These are phyloP conservation scores for Capsicum baccatum DNA, from an alignment of 257 asterid species.

Conservation along the genomic window DNA sequence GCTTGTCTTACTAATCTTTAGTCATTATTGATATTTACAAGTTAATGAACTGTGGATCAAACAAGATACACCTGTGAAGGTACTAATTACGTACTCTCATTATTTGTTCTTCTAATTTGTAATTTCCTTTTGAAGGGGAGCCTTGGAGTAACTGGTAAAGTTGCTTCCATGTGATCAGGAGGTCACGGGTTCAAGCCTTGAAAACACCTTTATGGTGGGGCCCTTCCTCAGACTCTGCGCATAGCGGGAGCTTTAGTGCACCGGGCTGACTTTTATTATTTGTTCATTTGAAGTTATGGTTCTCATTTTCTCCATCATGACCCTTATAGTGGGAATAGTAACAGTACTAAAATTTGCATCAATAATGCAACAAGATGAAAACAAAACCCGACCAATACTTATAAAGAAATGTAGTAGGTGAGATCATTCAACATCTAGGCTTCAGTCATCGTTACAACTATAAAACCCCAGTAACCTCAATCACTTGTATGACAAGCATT, in stretches of 20 bases:
- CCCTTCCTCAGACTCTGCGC: no score
- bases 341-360: not conserved
- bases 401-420: not conserved
- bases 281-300: not conserved
- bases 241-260: no score
- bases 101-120: not conserved
- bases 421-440: not conserved
- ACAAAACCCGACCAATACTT: not conserved
- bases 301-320: not conserved
- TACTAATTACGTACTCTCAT: not conserved
- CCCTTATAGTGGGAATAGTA: not conserved
- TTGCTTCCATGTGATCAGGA: no score
- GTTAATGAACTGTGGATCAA: not conserved
- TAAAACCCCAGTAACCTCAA: not conserved
- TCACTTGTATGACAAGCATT: not conserved
- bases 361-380: not conserved
- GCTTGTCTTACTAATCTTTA: not conserved
- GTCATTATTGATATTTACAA: not conserved
- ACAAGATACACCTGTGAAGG: conserved; percentile 16
- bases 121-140: no score
- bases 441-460: not conserved
- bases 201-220: no score
- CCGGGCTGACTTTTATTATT: not conserved
- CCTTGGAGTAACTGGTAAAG: no score
- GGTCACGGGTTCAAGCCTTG: no score